Evolutionary conservation across 116 monocot species (phyloP), one percentile per base, ranked within the genome.

Genomic region (Zostera marina): DNA sequence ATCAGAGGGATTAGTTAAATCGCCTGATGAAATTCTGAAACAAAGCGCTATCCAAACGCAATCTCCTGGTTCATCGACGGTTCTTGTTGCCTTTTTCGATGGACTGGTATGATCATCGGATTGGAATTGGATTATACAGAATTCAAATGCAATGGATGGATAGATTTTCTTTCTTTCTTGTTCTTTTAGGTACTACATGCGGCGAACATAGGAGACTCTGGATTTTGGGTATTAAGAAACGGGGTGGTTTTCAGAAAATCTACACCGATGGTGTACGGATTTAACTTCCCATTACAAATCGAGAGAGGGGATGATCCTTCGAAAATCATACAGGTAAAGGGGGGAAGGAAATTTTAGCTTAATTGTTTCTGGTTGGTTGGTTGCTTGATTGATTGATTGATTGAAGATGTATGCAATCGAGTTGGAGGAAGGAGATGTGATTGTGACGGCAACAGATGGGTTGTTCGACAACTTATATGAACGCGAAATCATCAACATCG

Each of bases 281-380:
- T 94, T 67, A 94, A 88, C 60, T 94, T 94, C 20, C 94, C 94
- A 0, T 65, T 88, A 59, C 94, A 88, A 54, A 94, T 94, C 58
- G 74, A 79, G 68, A 77, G 67, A 41, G 88, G 94, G 0, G 88
- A 94, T 42, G 77, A 94, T 58, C 82, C 89, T 15, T 81, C 77
- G n/a, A 79, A 64, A 70, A 32, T 76, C 24, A 57, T 82, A 32
- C 72, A 94, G 77, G 94, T 88, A 66, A 66, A n/a, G n/a, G n/a
- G n/a, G n/a, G n/a, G n/a, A n/a, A n/a, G n/a, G n/a, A n/a, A n/a
- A n/a, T n/a, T n/a, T n/a, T n/a, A n/a, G n/a, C n/a, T n/a, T n/a
- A n/a, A n/a, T n/a, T n/a, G n/a, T n/a, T n/a, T n/a, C n/a, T n/a
- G n/a, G n/a, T n/a, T n/a, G n/a, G n/a, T n/a, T n/a, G n/a, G n/a